These are phyloP conservation scores for Sarocladium oryzae DNA, from an alignment of 2,329 filamentous ascomycete species.

Conservation along the genomic window DNA sequence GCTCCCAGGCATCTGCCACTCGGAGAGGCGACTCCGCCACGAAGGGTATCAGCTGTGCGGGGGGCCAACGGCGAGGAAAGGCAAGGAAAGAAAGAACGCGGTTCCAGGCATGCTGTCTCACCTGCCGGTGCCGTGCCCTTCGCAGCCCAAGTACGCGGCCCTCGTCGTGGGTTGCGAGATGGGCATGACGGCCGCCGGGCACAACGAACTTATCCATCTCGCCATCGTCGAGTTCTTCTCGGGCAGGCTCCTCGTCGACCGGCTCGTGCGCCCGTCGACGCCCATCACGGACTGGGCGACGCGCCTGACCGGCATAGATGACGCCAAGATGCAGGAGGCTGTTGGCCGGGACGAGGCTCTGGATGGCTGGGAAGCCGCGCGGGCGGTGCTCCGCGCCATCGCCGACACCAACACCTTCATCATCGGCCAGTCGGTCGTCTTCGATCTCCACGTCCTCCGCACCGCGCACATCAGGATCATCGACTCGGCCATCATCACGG, in stretches of 20 bases:
- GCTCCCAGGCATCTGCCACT: neutral
- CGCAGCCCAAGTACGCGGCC: neutral
- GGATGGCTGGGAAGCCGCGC: constrained; percentile 35
- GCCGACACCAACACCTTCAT: constrained; percentile 38
- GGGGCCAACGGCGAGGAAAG: no score
- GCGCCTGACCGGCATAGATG: constrained; percentile 5
- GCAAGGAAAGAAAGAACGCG: neutral
- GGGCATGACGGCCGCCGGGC: neutral
- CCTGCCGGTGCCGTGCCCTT: neutral
- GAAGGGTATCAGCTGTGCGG: neutral
- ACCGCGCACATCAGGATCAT: constrained; percentile 36
- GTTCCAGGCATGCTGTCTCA: neutral
- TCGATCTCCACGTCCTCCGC: constrained; percentile 37
- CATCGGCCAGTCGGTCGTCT: constrained; percentile 38
- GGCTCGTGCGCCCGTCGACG: constrained; percentile 3
- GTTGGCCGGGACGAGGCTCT: constrained; percentile 19
- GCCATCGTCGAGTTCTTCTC: constrained; percentile 11
- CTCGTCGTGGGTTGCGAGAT: constrained; percentile 9
- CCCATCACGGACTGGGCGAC: constrained; percentile 9
- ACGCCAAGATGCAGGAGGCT: neutral
- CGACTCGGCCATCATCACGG: constrained; percentile 36
- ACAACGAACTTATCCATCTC: constrained; percentile 6
- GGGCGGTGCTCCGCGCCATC: constrained; percentile 32
- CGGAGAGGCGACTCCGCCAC: neutral
- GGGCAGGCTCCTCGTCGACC: neutral